phyloP scores from a whole-genome alignment of 2,329 filamentous ascomycete species.

The Bretziella fagacearum region DNA sequence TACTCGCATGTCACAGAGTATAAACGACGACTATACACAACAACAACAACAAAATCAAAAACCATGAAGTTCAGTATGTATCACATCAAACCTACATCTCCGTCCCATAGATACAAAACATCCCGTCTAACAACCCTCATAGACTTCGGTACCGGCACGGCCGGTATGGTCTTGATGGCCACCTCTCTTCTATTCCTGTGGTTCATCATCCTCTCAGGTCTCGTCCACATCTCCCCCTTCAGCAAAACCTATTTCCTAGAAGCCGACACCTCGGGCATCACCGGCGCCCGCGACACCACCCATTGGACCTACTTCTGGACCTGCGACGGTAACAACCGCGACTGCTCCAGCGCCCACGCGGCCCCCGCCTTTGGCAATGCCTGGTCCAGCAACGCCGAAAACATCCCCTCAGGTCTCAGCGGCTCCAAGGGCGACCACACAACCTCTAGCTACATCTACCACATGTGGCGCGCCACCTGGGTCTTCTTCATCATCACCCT shows the following conservation, averaged over 20 bases:
- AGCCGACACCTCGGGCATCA: constrained; percentile 57
- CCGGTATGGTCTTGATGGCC: constrained; percentile 30
- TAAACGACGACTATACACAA: background rate
- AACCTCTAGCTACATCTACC: constrained; percentile 50
- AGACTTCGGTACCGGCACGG: constrained; percentile 2
- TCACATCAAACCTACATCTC: too few relatives aligned
- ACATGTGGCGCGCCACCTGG: constrained; percentile 83
- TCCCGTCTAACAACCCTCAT: too few relatives aligned
- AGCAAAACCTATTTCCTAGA: constrained; percentile 73
- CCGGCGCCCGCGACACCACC: constrained; percentile 46
- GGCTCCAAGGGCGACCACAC: constrained; percentile 37
- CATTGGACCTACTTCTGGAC: constrained; percentile 89
- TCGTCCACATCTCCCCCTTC: constrained; percentile 36
- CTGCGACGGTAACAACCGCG: constrained; percentile 45
- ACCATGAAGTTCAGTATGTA: constrained; percentile 8
- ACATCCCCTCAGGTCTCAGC: constrained; percentile 29
- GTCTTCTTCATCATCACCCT: constrained; percentile 76
- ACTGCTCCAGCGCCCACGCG: constrained; percentile 47
- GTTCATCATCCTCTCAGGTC: constrained; percentile 41
- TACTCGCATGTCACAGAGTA: background rate
- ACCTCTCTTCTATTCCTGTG: constrained; percentile 36
- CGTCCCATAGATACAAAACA: too few relatives aligned
- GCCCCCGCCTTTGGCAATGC: constrained; percentile 59
- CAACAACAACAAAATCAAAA: too few relatives aligned
- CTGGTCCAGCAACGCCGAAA: constrained; percentile 33